Evolutionary conservation across 441 rosid genomes (phyloP).

Genomic region (Croton setiger): DNA sequence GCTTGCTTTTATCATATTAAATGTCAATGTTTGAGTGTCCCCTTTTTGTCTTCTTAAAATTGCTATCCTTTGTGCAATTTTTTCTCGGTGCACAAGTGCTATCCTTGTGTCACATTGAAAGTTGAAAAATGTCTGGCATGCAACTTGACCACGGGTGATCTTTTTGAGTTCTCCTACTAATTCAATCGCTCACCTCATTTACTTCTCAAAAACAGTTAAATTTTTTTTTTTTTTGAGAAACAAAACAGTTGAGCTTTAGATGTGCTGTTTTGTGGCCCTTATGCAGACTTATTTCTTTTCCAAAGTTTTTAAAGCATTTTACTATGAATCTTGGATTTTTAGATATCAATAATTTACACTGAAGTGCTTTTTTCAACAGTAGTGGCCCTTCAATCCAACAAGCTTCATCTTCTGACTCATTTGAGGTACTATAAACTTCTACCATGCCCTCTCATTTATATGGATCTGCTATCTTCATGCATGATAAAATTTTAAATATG

Average conservation of each 20-base stretch:
- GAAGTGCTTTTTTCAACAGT: constrained; percentile 26
- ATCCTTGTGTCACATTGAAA: background rate
- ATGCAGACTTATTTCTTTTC: background rate
- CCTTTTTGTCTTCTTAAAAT: background rate
- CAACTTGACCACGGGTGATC: background rate
- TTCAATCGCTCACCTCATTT: background rate
- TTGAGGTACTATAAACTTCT: constrained; percentile 47
- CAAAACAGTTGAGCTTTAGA: constrained; percentile 4
- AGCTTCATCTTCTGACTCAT: constrained; percentile 52
- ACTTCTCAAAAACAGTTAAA: constrained; percentile 9
- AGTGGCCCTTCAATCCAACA: constrained; percentile 43
- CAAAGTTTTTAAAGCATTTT: background rate
- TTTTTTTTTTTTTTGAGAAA: too few species aligned
- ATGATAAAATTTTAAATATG: background rate
- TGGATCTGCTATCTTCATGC: background rate
- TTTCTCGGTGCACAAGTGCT: background rate
- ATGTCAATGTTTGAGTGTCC: background rate
- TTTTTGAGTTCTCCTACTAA: background rate
- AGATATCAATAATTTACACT: background rate
- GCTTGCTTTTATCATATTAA: background rate
- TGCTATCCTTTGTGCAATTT: background rate
- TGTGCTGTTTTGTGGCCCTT: background rate
- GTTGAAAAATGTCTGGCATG: background rate
- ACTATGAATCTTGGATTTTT: background rate
- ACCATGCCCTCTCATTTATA: background rate